Conservation (phyloP, 202 grass and related monocot genomes). For the Hordeum pubiflorum region DNA sequence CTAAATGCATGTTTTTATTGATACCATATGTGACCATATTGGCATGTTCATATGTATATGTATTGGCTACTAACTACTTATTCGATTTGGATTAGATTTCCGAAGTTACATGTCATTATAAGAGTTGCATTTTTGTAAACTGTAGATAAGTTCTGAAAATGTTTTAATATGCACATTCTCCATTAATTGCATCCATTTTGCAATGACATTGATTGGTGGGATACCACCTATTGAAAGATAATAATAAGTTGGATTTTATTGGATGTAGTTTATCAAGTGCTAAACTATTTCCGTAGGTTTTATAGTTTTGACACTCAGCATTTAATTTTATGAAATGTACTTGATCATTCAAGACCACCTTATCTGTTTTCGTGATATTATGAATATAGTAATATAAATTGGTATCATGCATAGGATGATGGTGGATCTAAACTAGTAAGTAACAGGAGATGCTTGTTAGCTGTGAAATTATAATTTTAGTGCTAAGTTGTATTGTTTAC, state of each 20-base stretch:
- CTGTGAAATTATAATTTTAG: neutral
- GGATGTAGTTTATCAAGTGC: neutral
- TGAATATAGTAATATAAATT: neutral
- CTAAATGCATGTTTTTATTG: neutral
- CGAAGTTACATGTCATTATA: too few species aligned
- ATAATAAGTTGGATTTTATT: neutral
- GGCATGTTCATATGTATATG: neutral
- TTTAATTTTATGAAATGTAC: too few species aligned
- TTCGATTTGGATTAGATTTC: neutral
- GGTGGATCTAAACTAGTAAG: neutral
- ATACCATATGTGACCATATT: neutral
- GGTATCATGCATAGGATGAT: neutral
- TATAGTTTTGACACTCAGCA: too few species aligned
- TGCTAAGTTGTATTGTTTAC: neutral
- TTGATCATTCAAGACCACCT: too few species aligned
- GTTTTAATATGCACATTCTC: neutral
- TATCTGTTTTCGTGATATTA: neutral
- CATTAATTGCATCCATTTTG: too few species aligned
- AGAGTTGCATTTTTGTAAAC: neutral
- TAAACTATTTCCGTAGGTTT: neutral
- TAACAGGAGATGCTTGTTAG: neutral
- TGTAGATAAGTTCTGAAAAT: neutral
- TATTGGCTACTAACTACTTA: neutral
- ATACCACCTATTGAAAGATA: neutral
- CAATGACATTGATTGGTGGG: neutral